phyloP scores from a whole-genome alignment of 805 yeast species.

The Ogataea nitratoaversa region DNA sequence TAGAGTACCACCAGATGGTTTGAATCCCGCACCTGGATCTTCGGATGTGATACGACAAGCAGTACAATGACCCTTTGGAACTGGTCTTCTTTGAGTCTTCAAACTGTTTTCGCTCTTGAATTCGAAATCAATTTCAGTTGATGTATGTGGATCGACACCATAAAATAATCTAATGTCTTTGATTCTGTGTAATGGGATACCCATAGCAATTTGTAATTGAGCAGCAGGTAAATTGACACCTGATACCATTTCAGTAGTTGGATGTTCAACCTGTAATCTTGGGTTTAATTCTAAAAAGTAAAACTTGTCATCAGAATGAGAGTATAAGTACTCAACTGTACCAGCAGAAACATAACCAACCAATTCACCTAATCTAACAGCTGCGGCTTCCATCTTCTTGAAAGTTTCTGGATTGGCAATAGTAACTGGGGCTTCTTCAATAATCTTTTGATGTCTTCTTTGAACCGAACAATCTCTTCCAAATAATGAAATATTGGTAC shows the following conservation, averaged over 20 bases:
- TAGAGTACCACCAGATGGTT: slow-evolving; percentile 95
- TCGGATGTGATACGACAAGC: slow-evolving; percentile 99
- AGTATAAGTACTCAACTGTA: slow-evolving; percentile 95
- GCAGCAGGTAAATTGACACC: slow-evolving; percentile 99
- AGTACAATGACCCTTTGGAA: slow-evolving; percentile 97
- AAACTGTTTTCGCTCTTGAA: slow-evolving; percentile 70
- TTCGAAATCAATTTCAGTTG: slow-evolving; percentile 86
- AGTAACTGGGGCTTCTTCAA: slow-evolving; percentile 99
- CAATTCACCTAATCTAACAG: slow-evolving; percentile 91
- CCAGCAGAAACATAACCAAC: slow-evolving; percentile 99
- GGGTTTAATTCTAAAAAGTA: slow-evolving; percentile 97
- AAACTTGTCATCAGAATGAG: slow-evolving; percentile 90
- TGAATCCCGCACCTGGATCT: slow-evolving; percentile 99
- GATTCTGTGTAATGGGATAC: slow-evolving; percentile 94
- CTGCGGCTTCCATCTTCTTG: slow-evolving; percentile 91
- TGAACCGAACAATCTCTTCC: slow-evolving; percentile 99
- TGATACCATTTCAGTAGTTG: slow-evolving; percentile 98
- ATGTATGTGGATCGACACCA: slow-evolving; percentile 93
- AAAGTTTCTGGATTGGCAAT: slow-evolving; percentile 85
- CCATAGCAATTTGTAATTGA: slow-evolving; percentile 98
- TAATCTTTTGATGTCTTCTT: slow-evolving; percentile 98
- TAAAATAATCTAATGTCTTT: slow-evolving; percentile 88
- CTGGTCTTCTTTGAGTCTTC: slow-evolving; percentile 83
- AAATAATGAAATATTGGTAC: slow-evolving; percentile 92
- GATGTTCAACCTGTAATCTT: slow-evolving; percentile 99